phyloP scores from a whole-genome alignment of 2,329 filamentous ascomycete genomes.

The Orbilia quercus region DNA sequence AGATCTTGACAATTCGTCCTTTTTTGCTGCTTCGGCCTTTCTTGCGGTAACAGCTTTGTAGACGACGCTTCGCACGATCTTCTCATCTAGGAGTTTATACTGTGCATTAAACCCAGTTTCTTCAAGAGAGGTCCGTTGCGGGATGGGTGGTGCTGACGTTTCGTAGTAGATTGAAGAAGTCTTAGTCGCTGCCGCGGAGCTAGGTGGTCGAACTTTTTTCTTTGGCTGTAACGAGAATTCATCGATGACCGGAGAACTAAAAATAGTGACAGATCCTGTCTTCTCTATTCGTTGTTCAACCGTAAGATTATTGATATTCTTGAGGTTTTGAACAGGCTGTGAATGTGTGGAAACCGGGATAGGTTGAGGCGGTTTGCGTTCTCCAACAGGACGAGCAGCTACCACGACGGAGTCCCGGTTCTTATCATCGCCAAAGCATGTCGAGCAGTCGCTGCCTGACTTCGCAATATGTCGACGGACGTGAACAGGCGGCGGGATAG shows the following conservation, averaged over 20 bases:
- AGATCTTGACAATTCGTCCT: constrained; percentile 9
- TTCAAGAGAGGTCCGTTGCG: constrained; percentile 28
- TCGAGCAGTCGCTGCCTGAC: constrained; percentile 50
- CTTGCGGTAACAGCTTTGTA: constrained; percentile 40
- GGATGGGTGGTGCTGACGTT: constrained; percentile 39
- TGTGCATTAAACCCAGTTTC: constrained; percentile 50
- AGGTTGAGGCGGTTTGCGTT: background rate
- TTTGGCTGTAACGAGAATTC: constrained; percentile 52
- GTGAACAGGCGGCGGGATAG: constrained; percentile 31
- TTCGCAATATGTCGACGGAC: constrained; percentile 51
- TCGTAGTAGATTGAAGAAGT: constrained; percentile 50
- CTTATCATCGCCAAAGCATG: constrained; percentile 49
- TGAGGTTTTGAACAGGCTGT: constrained; percentile 9
- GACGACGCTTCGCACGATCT: constrained; percentile 44
- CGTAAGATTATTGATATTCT: constrained; percentile 5
- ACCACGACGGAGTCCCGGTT: constrained; percentile 46
- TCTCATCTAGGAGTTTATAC: constrained; percentile 53
- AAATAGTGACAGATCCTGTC: constrained; percentile 38
- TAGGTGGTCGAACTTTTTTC: constrained; percentile 42
- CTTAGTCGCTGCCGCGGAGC: constrained; percentile 50
- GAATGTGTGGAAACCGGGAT: constrained; percentile 14
- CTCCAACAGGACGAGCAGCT: constrained; percentile 24
- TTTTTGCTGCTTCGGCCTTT: constrained; percentile 40
- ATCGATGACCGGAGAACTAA: constrained; percentile 49
- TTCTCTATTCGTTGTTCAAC: constrained; percentile 25